Base-by-base conservation (phyloP, 768 basidiomycete genomes). In the Cyathus striatus region DNA sequence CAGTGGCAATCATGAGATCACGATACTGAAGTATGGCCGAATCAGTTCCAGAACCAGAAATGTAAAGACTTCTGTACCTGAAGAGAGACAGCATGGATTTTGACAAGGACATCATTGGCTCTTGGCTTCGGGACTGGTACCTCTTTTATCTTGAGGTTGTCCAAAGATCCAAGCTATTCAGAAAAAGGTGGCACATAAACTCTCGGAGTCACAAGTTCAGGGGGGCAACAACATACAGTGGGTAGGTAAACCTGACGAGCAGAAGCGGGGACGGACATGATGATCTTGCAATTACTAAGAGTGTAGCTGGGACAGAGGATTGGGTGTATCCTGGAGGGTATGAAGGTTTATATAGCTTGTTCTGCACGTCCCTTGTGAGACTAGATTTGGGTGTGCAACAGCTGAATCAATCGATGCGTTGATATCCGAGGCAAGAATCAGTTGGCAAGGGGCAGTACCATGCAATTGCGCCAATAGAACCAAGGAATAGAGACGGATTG, bases 41-140 rank as follows among this genome's bases (percentile, higher is more conserved):
- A 16, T 23, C 20, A 16, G 13, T 7, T 2, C 9, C 23, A 23
- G 30, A 6, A 6, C 25, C 35, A n/a, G 17, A 13, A 6, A 38
- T 22, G 12, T 24, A 32, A 27, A 10, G n/a, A n/a, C n/a, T n/a
- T n/a, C n/a, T 53, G 22, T 41, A 71, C 73, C 58, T 79, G 73
- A 6, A 81, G 60, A 24, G 79, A 81, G 13, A 78, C 77, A 0
- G 78, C 75, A 43, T 75, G 72, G 7, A 76, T 61, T 50, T 75
- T 76, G 48, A 82, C 71, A 20, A 79, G 65, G 5, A 79, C 79
- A 42, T 83, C 72, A 18, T 56, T 64, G 1, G 74, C 55, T 38
- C 63, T 69, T 2, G 68, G 72, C 39, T 59, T 49, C 6, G 42
- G 42, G 20, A 68, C 38, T 3, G 54, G 48, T 5, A 49, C 49